Evolutionary conservation across 1,284 basidiomycete species (phyloP).

Genomic region (Moesziomyces sp.): DNA sequence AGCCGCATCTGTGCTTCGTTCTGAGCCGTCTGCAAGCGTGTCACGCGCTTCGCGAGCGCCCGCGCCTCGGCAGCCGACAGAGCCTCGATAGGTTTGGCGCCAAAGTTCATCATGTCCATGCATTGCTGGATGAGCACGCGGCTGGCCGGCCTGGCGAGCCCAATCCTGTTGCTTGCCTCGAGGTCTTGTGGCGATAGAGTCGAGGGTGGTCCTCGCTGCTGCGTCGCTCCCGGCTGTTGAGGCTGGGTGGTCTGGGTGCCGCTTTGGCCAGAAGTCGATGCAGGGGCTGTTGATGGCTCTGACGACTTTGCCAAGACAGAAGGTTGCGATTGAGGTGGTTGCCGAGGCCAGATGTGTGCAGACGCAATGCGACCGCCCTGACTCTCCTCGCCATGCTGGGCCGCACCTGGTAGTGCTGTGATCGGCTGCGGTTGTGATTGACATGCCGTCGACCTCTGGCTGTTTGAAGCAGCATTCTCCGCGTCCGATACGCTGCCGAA

Average conservation of each 20-base stretch:
- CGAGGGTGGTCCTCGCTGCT: background rate
- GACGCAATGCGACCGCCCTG: too few species aligned
- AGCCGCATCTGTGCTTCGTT: conserved; percentile 34
- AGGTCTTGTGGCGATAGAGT: conserved; percentile 21
- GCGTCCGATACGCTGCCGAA: too few species aligned
- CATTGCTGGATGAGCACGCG: conserved; percentile 30
- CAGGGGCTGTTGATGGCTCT: background rate
- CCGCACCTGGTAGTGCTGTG: too few species aligned
- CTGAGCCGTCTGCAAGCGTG: conserved; percentile 33
- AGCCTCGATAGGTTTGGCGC: conserved; percentile 17
- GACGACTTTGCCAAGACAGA: background rate
- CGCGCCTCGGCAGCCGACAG: conserved; percentile 11
- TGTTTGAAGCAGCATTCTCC: too few species aligned
- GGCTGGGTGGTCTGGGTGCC: background rate
- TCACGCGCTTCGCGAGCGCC: conserved; percentile 28
- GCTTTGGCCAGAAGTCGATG: background rate
- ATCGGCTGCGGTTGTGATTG: too few species aligned
- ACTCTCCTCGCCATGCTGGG: too few species aligned
- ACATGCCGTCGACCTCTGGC: too few species aligned
- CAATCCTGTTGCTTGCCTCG: conserved; percentile 19
- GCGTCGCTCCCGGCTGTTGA: conserved; percentile 10
- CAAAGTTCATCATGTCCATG: conserved; percentile 46
- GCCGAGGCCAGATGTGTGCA: background rate
- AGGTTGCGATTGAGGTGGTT: background rate
- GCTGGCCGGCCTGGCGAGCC: conserved; percentile 22